Percentiles rank a stretch among this genome's conserved stretches.
These are phyloP conservation scores for Leptodermis oblonga DNA, from an alignment of 257 asterid genomes.

Conservation along the genomic window DNA sequence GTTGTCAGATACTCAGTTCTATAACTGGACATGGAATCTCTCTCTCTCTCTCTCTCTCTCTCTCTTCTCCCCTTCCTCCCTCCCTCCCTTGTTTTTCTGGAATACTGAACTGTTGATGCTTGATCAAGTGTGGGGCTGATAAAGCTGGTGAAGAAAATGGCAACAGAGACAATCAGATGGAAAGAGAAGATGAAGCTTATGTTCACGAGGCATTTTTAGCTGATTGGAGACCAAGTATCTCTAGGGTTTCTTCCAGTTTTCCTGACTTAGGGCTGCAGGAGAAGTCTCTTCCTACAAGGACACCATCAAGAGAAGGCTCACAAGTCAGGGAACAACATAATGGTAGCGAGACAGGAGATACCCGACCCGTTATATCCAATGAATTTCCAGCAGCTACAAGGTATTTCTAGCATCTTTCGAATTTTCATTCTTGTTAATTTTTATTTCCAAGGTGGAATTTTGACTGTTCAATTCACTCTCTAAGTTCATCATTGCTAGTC, in stretches of 20 bases:
- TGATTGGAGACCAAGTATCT: slow-evolving; percentile 71
- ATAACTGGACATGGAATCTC: background rate
- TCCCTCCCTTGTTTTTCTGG: background rate
- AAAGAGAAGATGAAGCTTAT: slow-evolving; percentile 80
- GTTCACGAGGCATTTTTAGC: slow-evolving; percentile 97
- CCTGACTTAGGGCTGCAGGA: slow-evolving; percentile 11
- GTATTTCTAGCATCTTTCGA: slow-evolving; percentile 27
- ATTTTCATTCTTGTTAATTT: slow-evolving; percentile 6
- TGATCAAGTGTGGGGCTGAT: slow-evolving; percentile 30
- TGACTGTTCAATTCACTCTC: background rate
- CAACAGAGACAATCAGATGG: slow-evolving; percentile 38
- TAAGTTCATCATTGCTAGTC: background rate
- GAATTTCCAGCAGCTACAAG: slow-evolving; percentile 45
- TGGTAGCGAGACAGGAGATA: slow-evolving; percentile 27
- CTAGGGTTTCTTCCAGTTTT: slow-evolving; percentile 33
- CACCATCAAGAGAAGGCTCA: slow-evolving; percentile 33
- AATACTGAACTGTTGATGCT: background rate
- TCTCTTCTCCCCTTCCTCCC: too few species aligned
- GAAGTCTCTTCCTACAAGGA: slow-evolving; percentile 21
- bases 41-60: background rate
- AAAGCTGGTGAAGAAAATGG: slow-evolving; percentile 46
- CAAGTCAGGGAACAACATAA: slow-evolving; percentile 36
- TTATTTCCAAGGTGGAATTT: slow-evolving; percentile 13
- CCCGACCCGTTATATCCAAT: slow-evolving; percentile 31
- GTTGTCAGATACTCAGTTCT: background rate